These are phyloP conservation scores for Eragrostis nindensis DNA, from an alignment of 176 grass and related monocot species.

Conservation along the genomic window DNA sequence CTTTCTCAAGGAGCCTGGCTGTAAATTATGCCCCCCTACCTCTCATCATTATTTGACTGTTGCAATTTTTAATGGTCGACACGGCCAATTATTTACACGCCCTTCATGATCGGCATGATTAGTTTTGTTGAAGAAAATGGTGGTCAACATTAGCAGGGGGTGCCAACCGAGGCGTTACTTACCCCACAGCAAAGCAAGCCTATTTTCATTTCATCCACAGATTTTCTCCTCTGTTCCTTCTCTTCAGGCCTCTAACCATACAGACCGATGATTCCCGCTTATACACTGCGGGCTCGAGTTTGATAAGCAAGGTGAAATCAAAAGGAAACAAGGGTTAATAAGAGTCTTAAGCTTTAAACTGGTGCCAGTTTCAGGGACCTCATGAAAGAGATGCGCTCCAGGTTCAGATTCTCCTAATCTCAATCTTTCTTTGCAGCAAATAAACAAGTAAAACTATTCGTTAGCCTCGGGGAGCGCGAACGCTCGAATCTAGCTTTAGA, in stretches of 20 bases:
- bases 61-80: slow-evolving; percentile 48
- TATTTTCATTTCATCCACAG: slow-evolving; percentile 40
- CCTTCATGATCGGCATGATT: slow-evolving; percentile 64
- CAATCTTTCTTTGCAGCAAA: slow-evolving; percentile 51
- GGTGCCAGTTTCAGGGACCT: slow-evolving; percentile 13
- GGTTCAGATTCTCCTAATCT: slow-evolving; percentile 60
- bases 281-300: neutral
- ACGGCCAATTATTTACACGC: slow-evolving; percentile 70
- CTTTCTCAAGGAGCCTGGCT: slow-evolving; percentile 62
- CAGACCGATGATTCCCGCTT: neutral
- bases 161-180: slow-evolving; percentile 45
- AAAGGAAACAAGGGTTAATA: neutral
- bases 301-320: neutral
- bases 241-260: neutral
- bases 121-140: slow-evolving; percentile 55
- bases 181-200: slow-evolving; percentile 51
- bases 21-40: slow-evolving; percentile 58
- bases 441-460: slow-evolving; percentile 49
- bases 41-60: slow-evolving; percentile 73
- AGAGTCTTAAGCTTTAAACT: slow-evolving; percentile 4
- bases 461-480: slow-evolving; percentile 46
- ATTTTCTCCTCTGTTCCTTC: neutral
- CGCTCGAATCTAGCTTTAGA: slow-evolving; percentile 69
- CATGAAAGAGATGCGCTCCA: slow-evolving; percentile 48
- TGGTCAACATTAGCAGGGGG: slow-evolving; percentile 58